These are phyloP conservation scores for Pulveroboletus ravenelii DNA, from an alignment of 768 basidiomycete species.

Conservation along the genomic window DNA sequence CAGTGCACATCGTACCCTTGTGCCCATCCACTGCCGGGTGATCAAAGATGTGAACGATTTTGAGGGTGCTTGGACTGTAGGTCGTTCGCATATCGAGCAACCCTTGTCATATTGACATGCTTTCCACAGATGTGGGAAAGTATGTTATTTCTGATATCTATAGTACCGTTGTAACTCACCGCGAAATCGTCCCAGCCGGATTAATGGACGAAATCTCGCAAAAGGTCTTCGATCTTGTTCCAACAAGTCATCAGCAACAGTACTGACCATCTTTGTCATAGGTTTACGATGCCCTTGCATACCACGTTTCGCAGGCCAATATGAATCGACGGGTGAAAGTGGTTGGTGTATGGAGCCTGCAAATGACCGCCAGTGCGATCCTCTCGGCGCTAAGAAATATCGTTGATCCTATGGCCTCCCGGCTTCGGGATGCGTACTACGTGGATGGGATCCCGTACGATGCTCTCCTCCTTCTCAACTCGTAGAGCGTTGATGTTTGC, in stretches of 20 bases:
- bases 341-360: constrained; percentile 91
- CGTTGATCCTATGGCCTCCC: constrained; percentile 58
- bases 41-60: constrained; percentile 82
- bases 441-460: constrained; percentile 32
- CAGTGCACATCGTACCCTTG: constrained; percentile 88
- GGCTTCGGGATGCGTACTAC: constrained; percentile 27
- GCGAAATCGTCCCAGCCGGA: constrained; percentile 55
- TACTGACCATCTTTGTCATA: constrained; percentile 24
- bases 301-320: constrained; percentile 89
- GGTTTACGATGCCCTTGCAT: constrained; percentile 89
- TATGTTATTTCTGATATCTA: constrained; percentile 34
- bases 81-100: constrained; percentile 26
- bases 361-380: constrained; percentile 87
- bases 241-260: background rate
- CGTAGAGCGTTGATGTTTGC: constrained; percentile 18
- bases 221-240: constrained; percentile 54
- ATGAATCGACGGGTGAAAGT: constrained; percentile 86
- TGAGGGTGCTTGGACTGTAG: constrained; percentile 93
- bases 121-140: constrained; percentile 82
- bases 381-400: constrained; percentile 71
- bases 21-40: constrained; percentile 90
- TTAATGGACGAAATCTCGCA: constrained; percentile 86
- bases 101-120: constrained; percentile 1
- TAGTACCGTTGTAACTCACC: background rate
- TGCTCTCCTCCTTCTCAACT: constrained; percentile 14